Percentiles rank a stretch among this genome's conserved stretches.
These are phyloP conservation scores for Stephania japonica DNA, from an alignment of 164 flowering plant genomes.

Conservation along the genomic window DNA sequence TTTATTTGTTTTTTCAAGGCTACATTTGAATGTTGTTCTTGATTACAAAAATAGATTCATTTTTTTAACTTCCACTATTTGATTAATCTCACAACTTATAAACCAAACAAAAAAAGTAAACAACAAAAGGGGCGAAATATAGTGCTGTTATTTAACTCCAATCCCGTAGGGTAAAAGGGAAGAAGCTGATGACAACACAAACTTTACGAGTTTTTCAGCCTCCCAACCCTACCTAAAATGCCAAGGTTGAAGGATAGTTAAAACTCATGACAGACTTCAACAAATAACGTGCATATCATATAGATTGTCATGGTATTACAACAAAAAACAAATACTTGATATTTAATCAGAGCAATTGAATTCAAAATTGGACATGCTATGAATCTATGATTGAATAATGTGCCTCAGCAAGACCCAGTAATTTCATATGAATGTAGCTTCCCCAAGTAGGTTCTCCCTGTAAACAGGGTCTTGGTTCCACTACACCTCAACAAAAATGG, in stretches of 20 bases:
- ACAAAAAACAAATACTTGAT: background rate
- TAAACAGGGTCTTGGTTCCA: conserved; percentile 26
- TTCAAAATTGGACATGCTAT: background rate
- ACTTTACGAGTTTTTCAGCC: conserved; percentile 62
- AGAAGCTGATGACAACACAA: conserved; percentile 81
- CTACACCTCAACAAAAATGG: conserved; percentile 15
- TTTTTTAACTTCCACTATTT: no score
- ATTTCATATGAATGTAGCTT: conserved; percentile 18
- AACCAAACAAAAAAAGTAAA: no score
- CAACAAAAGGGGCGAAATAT: conserved; percentile 19
- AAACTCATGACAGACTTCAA: conserved; percentile 21
- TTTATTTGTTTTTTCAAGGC: no score
- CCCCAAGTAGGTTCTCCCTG: conserved; percentile 36
- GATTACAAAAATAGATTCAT: no score
- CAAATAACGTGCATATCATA: background rate
- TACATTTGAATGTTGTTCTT: no score
- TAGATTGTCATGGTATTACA: background rate
- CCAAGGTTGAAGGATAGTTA: conserved; percentile 40
- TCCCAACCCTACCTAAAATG: conserved; percentile 17
- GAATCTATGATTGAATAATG: background rate
- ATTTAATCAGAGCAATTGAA: background rate
- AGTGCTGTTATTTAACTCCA: conserved; percentile 71
- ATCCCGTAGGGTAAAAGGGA: conserved; percentile 37
- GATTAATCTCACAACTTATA: no score
- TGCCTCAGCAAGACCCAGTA: conserved; percentile 24